Evolutionary conservation across 2,329 filamentous ascomycete genomes (phyloP).

Genomic region (Plenodomus lindquistii): DNA sequence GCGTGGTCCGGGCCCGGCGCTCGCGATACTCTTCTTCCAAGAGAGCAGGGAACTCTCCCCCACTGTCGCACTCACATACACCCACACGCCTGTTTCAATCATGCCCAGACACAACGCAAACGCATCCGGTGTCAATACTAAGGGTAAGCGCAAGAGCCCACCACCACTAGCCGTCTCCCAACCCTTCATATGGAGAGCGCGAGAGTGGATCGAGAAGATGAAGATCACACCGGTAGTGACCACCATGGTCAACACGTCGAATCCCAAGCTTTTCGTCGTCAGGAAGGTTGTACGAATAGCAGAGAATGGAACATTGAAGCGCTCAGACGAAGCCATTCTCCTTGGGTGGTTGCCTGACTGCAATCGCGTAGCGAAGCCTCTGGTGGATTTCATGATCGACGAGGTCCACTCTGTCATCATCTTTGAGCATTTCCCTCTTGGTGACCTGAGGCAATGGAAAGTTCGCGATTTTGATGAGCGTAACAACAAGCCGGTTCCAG

Average conservation of each 20-base stretch:
- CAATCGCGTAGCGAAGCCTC: slow-evolving; percentile 23
- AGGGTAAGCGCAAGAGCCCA: neutral
- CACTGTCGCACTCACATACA: neutral
- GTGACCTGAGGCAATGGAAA: slow-evolving; percentile 28
- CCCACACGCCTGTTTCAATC: neutral
- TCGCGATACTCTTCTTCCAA: too few species aligned
- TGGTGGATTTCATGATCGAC: slow-evolving; percentile 10
- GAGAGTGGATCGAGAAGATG: slow-evolving; percentile 9
- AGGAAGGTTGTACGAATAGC: slow-evolving; percentile 19
- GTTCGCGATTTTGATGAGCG: slow-evolving; percentile 11
- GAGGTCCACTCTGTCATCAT: slow-evolving; percentile 14
- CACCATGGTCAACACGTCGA: slow-evolving; percentile 7
- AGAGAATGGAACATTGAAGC: slow-evolving; percentile 1
- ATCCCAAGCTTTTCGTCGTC: slow-evolving; percentile 14
- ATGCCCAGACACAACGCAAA: slow-evolving; percentile 9
- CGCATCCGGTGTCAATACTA: neutral
- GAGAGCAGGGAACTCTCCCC: neutral
- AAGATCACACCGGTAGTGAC: slow-evolving; percentile 5
- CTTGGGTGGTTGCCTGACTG: slow-evolving; percentile 18
- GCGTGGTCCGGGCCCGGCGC: too few species aligned
- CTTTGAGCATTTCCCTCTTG: slow-evolving; percentile 24
- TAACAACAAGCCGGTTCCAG: slow-evolving; percentile 25
- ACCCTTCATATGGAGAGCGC: slow-evolving; percentile 9
- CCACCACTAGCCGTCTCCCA: neutral
- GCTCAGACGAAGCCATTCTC: slow-evolving; percentile 16